Base-by-base conservation (phyloP, 345 rosid species). In the Acer saccharum region DNA sequence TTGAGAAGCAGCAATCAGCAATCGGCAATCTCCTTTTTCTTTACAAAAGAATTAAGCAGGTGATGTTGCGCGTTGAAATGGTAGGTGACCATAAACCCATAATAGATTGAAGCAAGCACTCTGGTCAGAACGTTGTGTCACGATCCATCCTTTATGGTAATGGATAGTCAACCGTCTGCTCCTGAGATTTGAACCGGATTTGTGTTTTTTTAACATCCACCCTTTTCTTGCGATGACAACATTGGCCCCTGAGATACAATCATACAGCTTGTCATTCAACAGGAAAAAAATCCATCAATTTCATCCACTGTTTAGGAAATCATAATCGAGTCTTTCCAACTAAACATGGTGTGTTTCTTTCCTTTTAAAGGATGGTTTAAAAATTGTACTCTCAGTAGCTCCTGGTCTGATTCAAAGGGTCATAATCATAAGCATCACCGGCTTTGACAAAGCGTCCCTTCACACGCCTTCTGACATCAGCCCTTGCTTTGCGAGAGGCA, bases 401-500 rank as follows among this genome's bases (percentile, higher is more conserved):
- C 87, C 97, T 88, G 75, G 98, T 91, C 74, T 78, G 92, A 75
- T 72, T 88, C 86, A 94, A 75, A 0, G 98, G 99, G 65, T 96
- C 98, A 69, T 94, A 96, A 82, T 96, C 99, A 83, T 90, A 96
- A 76, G 89, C 94, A 77, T 94, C 99, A 50, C 99, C 98, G 50
- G 98, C 95, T 85, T 97, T 97, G 75, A 97, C 93, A 78, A 97
- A 97, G 23, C 99, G 76, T 12, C 99, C 99, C 86, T 94, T 97
- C 72, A 90, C 99, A 35, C 99, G 95, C 85, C 82, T 92, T 83
- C 99, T 89, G 68, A 93, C 98, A 72, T 97, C 98, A 63, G 99
- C 99, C 84, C 99, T 90, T 73, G 98, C 99, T 87, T 97, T 97
- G 63, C 98, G 97, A 55, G 99, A 94, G 65, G 91, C 98, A 82